These are phyloP conservation scores for Hypomontagnella submonticulosa DNA, from an alignment of 495 filamentous ascomycete species.

Conservation along the genomic window DNA sequence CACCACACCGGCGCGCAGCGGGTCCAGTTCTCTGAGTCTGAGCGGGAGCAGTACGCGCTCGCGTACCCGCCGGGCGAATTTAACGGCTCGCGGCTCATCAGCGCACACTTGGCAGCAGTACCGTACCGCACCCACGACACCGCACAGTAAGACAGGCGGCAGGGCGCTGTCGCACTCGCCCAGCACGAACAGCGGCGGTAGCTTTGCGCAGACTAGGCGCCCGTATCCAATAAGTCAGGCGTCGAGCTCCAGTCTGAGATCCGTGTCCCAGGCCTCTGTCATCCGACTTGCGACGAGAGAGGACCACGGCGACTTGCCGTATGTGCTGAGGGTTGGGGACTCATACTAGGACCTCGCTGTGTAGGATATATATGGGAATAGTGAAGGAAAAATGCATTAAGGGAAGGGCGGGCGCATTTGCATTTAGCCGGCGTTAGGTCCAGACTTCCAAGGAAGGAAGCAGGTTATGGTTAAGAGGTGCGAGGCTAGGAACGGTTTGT, in stretches of 20 bases:
- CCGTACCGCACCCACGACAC: conserved; percentile 65
- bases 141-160: conserved; percentile 50
- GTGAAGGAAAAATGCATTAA: conserved; percentile 6
- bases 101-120: conserved; percentile 53
- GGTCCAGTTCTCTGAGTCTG: conserved; percentile 30
- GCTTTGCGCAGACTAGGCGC: conserved; percentile 57
- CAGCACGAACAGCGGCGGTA: conserved; percentile 50
- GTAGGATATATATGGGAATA: background rate
- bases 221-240: conserved; percentile 52
- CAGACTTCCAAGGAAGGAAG: background rate
- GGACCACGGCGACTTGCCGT: conserved; percentile 54
- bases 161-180: conserved; percentile 47
- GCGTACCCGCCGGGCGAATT: conserved; percentile 22
- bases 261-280: conserved; percentile 50
- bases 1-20: conserved; percentile 40
- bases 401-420: conserved; percentile 1
- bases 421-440: conserved; percentile 27
- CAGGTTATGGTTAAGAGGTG: background rate
- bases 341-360: conserved; percentile 12
- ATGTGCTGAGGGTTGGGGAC: conserved; percentile 52
- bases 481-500: conserved; percentile 20
- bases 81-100: conserved; percentile 50
- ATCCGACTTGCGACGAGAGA: conserved; percentile 53
- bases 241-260: conserved; percentile 55
- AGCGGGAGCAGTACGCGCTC: conserved; percentile 48